A percentile compares a stretch with the other conserved stretches of the same genome.
Conservation (phyloP, 1,139 yeast species). For the Scheffersomyces illinoinensis region DNA sequence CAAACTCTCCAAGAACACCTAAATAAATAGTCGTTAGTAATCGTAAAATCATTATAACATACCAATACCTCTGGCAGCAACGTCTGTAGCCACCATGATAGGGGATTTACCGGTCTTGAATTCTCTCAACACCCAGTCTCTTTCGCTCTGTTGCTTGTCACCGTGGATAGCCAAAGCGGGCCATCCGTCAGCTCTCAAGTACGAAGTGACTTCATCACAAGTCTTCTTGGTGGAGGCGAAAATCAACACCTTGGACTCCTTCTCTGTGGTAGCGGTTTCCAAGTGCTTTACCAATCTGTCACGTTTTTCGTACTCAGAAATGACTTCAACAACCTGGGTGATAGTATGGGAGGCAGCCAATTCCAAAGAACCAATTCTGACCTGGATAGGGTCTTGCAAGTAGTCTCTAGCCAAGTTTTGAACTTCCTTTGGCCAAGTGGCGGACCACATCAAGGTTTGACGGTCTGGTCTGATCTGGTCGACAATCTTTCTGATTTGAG, state of each 20-base stretch:
- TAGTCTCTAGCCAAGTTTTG: conserved; percentile 90
- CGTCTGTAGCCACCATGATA: conserved; percentile 98
- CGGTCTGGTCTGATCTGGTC: conserved; percentile 96
- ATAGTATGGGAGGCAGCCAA: conserved; percentile 96
- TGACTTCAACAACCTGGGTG: conserved; percentile 89
- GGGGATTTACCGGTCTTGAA: conserved; percentile 92
- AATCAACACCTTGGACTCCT: conserved; percentile 75
- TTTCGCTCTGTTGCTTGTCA: conserved; percentile 95
- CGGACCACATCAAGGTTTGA: conserved; percentile 99
- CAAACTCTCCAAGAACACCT: neutral
- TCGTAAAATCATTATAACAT: conserved; percentile 46
- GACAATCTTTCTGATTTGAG: conserved; percentile 91
- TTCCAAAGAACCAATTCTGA: conserved; percentile 93
- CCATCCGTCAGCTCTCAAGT: conserved; percentile 96
- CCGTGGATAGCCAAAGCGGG: conserved; percentile 99
- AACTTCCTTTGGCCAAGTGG: conserved; percentile 99
- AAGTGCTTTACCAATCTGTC: conserved; percentile 85
- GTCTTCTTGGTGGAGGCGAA: conserved; percentile 96
- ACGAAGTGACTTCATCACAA: conserved; percentile 92
- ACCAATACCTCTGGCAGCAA: conserved; percentile 99
- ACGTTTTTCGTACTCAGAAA: conserved; percentile 88
- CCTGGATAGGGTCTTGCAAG: conserved; percentile 91
- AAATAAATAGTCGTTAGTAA: conserved; percentile 1
- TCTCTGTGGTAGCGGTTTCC: conserved; percentile 79
- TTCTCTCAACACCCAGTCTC: conserved; percentile 97